Percentiles rank a stretch among this genome's conserved stretches.
Conservation (phyloP, 2,329 filamentous ascomycete genomes). For the Colletotrichum orchidophilum region DNA sequence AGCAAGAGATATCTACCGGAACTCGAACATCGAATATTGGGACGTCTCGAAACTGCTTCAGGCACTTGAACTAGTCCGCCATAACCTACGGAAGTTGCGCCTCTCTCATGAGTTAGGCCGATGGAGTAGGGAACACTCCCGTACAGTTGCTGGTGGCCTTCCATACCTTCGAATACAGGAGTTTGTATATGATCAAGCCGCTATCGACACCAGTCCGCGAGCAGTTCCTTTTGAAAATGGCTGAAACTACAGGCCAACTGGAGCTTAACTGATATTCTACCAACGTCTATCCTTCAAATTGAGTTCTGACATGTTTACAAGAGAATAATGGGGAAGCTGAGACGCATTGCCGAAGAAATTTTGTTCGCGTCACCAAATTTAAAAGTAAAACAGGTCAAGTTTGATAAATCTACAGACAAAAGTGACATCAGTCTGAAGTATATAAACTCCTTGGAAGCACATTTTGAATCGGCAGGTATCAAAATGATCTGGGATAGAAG, state of each 20-base stretch:
- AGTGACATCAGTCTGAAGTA: background rate
- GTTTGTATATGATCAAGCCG: conserved; percentile 11
- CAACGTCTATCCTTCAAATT: background rate
- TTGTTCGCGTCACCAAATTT: background rate
- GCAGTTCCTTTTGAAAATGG: background rate
- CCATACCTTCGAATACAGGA: conserved; percentile 7
- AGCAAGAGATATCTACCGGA: conserved; percentile 16
- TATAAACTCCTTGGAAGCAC: background rate
- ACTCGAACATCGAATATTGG: conserved; percentile 8
- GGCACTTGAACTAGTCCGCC: background rate
- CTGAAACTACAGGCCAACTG: no score
- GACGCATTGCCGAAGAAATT: background rate
- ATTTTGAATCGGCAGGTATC: background rate
- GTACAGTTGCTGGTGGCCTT: background rate
- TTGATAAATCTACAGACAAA: background rate
- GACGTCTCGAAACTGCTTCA: conserved; percentile 19
- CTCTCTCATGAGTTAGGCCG: background rate
- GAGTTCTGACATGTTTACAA: background rate
- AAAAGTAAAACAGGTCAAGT: background rate
- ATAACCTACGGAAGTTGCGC: conserved; percentile 3
- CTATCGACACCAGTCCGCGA: background rate
- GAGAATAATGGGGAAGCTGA: background rate
- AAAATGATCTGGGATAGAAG: background rate
- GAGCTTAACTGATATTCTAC: background rate
- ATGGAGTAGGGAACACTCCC: background rate